Base-by-base conservation (phyloP, 1,284 basidiomycete species). In the Pulveroboletus ridleyi region DNA sequence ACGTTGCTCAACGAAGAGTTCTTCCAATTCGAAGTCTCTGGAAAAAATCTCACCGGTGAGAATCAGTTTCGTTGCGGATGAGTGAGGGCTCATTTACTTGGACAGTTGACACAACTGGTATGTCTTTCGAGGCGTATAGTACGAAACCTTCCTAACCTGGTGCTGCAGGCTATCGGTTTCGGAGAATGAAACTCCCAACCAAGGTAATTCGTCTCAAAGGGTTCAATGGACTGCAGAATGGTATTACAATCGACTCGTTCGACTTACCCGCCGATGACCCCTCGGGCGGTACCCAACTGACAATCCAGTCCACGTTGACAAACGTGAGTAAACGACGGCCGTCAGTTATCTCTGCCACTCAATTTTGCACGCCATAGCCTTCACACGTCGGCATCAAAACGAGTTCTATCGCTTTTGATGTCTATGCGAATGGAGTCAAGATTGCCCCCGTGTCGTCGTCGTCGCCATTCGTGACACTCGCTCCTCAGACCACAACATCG, bases 301-400 rank as follows among this genome's bases (percentile, higher is more conserved):
- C 87, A 2, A 79, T 93, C 17, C 79, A 88, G 59, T 85, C 90
- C 2, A 84, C 82, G 22, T 81, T 89, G 35, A 79, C 82, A 18
- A 94, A 92, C 71, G 87, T 89, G 61, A 69, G 84, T 71, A 25
- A 57, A 52, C 35, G 41, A 22, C 56, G 25, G 49, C 15, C 59
- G 15, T n/a, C 11, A 25, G 66, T 39, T 44, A 53, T 33, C 22
- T 41, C 25, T 58, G n/a, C n/a, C 59, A 47, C 63, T 68, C 20
- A 65, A 25, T 39, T 47, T 61, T 15, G 53, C 56, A 29, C 29
- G 17, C 3, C 44, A 15, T 64, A 89, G 87, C 91, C 91, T 29
- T 89, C 92, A 6, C 91, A 92, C 82, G 89, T 94, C 55, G 92
- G 91, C 62, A 86, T 94, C 17, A 78, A 86, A 66, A 80, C 93